phyloP scores from a whole-genome alignment of 129 eudicot species.

The Lactuca saligna region DNA sequence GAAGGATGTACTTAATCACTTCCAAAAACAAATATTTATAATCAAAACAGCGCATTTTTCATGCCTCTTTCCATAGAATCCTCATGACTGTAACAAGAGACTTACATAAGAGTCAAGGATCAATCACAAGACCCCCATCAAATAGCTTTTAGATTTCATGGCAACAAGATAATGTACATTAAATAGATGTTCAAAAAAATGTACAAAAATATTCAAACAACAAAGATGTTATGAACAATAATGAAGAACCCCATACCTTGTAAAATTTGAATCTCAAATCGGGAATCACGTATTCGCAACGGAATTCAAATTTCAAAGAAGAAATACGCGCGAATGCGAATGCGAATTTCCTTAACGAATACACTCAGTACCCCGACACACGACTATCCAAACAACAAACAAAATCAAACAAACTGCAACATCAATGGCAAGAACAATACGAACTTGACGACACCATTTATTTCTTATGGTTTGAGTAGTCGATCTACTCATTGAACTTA shows the following conservation, averaged over 20 bases:
- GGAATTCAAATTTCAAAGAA: slow-evolving; percentile 6
- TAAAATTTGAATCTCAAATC: slow-evolving; percentile 25
- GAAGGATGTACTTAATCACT: too few species aligned
- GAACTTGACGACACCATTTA: slow-evolving; percentile 75
- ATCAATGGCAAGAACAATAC: slow-evolving; percentile 73
- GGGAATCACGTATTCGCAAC: slow-evolving; percentile 1
- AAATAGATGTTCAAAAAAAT: slow-evolving; percentile 21
- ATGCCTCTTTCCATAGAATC: slow-evolving; percentile 1
- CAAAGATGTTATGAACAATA: slow-evolving; percentile 33
- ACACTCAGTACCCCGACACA: slow-evolving; percentile 64
- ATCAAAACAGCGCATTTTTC: not conserved
- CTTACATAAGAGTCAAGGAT: slow-evolving; percentile 6
- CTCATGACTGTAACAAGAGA: not conserved
- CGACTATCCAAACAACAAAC: slow-evolving; percentile 63
- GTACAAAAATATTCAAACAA: slow-evolving; percentile 43
- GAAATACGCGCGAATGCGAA: slow-evolving; percentile 2
- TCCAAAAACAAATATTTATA: too few species aligned
- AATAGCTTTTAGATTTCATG: slow-evolving; percentile 12
- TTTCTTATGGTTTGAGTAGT: slow-evolving; percentile 42
- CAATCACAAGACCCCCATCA: slow-evolving; percentile 16
- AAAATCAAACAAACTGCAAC: slow-evolving; percentile 56
- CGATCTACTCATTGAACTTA: slow-evolving; percentile 45
- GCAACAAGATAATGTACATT: slow-evolving; percentile 36
- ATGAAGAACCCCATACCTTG: slow-evolving; percentile 25
- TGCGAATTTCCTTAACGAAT: slow-evolving; percentile 31